Base-by-base conservation (phyloP, 495 filamentous ascomycete species). In the Aspergillus ostianus region DNA sequence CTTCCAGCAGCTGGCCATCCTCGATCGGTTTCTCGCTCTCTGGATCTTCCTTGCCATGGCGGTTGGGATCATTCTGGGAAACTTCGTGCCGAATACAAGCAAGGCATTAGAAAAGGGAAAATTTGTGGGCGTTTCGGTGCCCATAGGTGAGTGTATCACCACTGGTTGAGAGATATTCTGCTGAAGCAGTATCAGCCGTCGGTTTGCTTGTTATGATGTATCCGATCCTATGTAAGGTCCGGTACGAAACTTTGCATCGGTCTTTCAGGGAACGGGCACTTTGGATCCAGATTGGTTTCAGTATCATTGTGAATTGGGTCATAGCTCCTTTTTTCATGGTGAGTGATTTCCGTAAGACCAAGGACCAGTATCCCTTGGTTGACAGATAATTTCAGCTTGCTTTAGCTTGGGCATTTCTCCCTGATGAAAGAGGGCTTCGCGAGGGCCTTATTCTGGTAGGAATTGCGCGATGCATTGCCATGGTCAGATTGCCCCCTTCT, bases 201-300 rank as follows among this genome's bases (percentile, higher is more conserved):
- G 92, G 92, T 13, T 77, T 96, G 19, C 81, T 96, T 8, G 84
- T 94, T 27, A 96, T 96, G 91, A 96, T 96, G 92, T 96, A 95
- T 65, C 92, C 92, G 0, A 95, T 95, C 60, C 78, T 96, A 20
- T 94, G 92, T 83, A 97, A 96, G 72, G 87, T 97, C n/a, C 84
- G 85, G 36, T 95, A 84, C 71, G 93, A 96, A 71, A 82, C 80
- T 0, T 73, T 98, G 47, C 90, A 93, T 70, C 79, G 82, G 8
- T 70, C 90, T 18, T 85, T 96, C 60, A 71, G 73, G 12, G 67
- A 81, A 5, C 81, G 81, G 5, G 75, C 75, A 3, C 74, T 95
- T 8, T 97, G 91, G 91, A 80, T 85, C 17, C 93, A 97, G 67
- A 81, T 97, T 55, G 77, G 63, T 0, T 90, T 97, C 67, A 91